These are phyloP conservation scores for Puya raimondii DNA, from an alignment of 176 grass and related monocot species.

Conservation along the genomic window DNA sequence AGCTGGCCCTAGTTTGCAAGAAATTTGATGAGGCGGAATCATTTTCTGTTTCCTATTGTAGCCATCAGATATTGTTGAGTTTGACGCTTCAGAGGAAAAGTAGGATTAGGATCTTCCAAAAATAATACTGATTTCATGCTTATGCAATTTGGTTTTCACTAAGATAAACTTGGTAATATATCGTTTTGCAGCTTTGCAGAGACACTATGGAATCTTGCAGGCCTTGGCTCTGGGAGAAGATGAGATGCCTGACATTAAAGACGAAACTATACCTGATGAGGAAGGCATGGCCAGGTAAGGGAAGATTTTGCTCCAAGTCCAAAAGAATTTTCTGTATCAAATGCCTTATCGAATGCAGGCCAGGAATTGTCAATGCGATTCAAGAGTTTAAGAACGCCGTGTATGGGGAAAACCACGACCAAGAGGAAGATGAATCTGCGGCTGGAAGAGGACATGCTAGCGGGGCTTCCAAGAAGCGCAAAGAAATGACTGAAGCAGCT, in stretches of 20 bases:
- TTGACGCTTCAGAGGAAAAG: neutral
- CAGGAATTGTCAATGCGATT: conserved; percentile 52
- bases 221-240: conserved; percentile 83
- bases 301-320: neutral
- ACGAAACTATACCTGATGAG: conserved; percentile 87
- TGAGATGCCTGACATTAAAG: conserved; percentile 89
- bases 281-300: conserved; percentile 61
- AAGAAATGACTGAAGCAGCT: conserved; percentile 52
- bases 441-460: conserved; percentile 28
- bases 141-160: neutral
- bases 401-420: conserved; percentile 81
- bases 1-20: too few species aligned
- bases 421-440: conserved; percentile 59
- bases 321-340: neutral
- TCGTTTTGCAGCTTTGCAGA: conserved; percentile 66
- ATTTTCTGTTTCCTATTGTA: too few species aligned
- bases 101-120: neutral
- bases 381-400: conserved; percentile 71
- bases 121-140: neutral
- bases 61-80: neutral
- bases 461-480: conserved; percentile 65
- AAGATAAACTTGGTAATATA: conserved; percentile 6
- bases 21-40: too few species aligned
- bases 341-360: conserved; percentile 28
- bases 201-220: conserved; percentile 90